A percentile compares a stretch with the other conserved stretches of the same genome.
Evolutionary conservation across 352 stramenopile genomes (phyloP).

Genomic region (Phytophthora europaea): DNA sequence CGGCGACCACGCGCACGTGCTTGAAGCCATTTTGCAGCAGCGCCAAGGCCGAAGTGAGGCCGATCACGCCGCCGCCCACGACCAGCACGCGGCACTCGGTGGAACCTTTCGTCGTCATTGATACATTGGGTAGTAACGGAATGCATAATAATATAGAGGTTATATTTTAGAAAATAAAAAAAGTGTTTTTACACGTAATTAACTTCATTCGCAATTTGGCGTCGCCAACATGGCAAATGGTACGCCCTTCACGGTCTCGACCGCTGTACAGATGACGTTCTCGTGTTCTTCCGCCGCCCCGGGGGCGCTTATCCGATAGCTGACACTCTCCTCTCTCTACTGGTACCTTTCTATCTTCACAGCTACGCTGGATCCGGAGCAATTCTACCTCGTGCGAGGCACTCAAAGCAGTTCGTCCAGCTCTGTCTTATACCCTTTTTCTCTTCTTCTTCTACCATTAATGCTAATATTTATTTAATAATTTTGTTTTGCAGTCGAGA

Average conservation of each 20-base stretch:
- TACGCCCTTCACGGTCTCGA: conserved; percentile 15
- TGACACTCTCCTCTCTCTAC: conserved; percentile 10
- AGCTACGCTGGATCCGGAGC: conserved; percentile 48
- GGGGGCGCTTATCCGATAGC: neutral
- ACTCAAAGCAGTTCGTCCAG: conserved; percentile 60
- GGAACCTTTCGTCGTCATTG: conserved; percentile 8
- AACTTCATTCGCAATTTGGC: conserved; percentile 14
- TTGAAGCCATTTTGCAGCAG: conserved; percentile 65
- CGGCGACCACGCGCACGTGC: conserved; percentile 59
- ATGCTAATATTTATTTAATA: neutral
- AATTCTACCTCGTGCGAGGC: conserved; percentile 72
- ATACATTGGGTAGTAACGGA: neutral
- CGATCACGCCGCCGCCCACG: conserved; percentile 74
- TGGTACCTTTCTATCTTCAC: conserved; percentile 1
- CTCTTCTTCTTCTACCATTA: neutral
- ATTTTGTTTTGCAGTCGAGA: conserved; percentile 72
- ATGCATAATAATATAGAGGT: neutral
- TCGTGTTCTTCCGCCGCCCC: too few relatives aligned
- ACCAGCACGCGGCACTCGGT: conserved; percentile 52
- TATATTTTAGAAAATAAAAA: conserved; percentile 1
- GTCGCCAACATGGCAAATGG: conserved; percentile 25
- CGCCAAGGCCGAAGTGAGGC: conserved; percentile 71
- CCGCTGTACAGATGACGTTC: neutral
- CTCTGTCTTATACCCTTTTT: neutral
- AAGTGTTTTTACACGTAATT: neutral